Conservation (phyloP, 768 basidiomycete genomes). For the Tricholoma sp. region DNA sequence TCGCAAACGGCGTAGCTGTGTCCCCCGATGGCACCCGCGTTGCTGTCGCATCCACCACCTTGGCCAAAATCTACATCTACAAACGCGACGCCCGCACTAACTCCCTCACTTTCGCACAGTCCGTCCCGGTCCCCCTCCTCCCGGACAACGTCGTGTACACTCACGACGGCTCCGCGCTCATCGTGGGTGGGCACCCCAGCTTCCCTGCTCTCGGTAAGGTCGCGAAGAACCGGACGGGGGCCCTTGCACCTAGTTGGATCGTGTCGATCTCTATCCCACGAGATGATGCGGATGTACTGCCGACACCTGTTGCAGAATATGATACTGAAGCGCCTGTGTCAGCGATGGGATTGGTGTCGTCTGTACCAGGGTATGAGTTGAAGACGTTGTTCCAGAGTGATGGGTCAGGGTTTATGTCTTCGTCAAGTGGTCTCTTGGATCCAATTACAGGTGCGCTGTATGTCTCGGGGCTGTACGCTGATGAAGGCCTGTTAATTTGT, state of each 20-base stretch:
- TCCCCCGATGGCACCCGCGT: constrained; percentile 44
- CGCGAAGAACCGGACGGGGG: constrained; percentile 37
- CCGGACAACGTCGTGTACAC: constrained; percentile 60
- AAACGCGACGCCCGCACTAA: constrained; percentile 41
- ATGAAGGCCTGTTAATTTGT: constrained; percentile 51
- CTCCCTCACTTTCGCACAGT: constrained; percentile 30
- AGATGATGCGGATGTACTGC: constrained; percentile 3
- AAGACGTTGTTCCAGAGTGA: constrained; percentile 72
- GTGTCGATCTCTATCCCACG: constrained; percentile 33
- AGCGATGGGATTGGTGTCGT: constrained; percentile 33
- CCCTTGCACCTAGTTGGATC: constrained; percentile 54
- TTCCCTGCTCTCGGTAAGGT: constrained; percentile 47
- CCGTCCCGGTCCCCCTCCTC: constrained; percentile 49
- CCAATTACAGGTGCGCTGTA: constrained; percentile 43
- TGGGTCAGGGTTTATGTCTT: constrained; percentile 54
- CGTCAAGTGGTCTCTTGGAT: constrained; percentile 51
- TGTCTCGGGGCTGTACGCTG: constrained; percentile 53
- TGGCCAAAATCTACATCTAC: constrained; percentile 47
- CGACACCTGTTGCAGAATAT: constrained; percentile 16
- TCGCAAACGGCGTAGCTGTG: constrained; percentile 66
- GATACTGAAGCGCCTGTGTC: constrained; percentile 47
- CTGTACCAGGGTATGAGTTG: constrained; percentile 33
- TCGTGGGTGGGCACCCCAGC: constrained; percentile 65
- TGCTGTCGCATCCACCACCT: constrained; percentile 53
- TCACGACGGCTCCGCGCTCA: constrained; percentile 37